Conservation (phyloP, 495 filamentous ascomycete species). For the Xylaria grammica region DNA sequence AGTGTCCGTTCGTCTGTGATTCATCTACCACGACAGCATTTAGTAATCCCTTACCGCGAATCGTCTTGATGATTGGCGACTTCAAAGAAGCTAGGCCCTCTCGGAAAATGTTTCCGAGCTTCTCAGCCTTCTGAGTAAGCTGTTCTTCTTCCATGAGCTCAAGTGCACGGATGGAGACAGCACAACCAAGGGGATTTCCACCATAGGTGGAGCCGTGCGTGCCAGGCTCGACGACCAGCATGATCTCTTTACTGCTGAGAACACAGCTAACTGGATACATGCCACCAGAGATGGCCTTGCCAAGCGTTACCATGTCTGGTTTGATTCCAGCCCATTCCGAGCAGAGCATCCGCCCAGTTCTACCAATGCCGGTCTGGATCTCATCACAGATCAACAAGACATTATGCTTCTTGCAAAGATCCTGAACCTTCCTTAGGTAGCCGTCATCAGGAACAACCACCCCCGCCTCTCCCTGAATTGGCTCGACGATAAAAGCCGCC, state of each 20-base stretch:
- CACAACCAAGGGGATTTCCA: slow-evolving; percentile 95
- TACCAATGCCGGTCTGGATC: slow-evolving; percentile 96
- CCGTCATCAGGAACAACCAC: slow-evolving; percentile 93
- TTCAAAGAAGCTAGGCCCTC: slow-evolving; percentile 70
- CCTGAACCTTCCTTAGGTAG: slow-evolving; percentile 82
- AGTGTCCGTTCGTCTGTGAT: slow-evolving; percentile 77
- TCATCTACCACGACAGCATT: slow-evolving; percentile 99
- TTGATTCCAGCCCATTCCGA: slow-evolving; percentile 93
- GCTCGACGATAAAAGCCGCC: slow-evolving; percentile 94
- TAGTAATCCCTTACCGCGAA: slow-evolving; percentile 91
- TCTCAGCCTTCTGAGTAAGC: slow-evolving; percentile 80
- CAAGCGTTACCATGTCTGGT: slow-evolving; percentile 91
- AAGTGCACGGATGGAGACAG: slow-evolving; percentile 93
- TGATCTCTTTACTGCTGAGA: slow-evolving; percentile 85
- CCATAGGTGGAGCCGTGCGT: slow-evolving; percentile 98
- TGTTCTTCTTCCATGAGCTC: slow-evolving; percentile 92
- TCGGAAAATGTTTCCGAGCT: slow-evolving; percentile 83
- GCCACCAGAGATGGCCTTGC: slow-evolving; percentile 96
- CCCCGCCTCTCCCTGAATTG: slow-evolving; percentile 97
- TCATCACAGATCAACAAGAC: slow-evolving; percentile 96
- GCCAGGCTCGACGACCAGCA: slow-evolving; percentile 96
- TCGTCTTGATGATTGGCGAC: slow-evolving; percentile 77
- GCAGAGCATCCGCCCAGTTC: slow-evolving; percentile 92
- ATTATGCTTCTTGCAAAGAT: slow-evolving; percentile 90
- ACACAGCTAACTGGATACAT: slow-evolving; percentile 99